Base-by-base conservation (phyloP, 2,329 filamentous ascomycete species). In the Lecanicillium sp. region DNA sequence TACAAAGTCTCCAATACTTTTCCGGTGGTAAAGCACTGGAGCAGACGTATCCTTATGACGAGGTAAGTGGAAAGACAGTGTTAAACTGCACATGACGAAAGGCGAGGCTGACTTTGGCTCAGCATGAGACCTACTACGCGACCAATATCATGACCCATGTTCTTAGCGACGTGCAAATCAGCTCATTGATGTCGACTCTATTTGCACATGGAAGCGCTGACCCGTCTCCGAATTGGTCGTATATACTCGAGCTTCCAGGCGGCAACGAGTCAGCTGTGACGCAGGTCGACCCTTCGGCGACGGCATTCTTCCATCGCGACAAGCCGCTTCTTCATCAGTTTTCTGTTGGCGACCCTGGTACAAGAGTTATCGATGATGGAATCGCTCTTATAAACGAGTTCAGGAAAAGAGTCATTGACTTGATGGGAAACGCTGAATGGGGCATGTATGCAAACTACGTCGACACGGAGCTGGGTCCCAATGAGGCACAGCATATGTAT, bases 401-500 rank as follows among this genome's bases (percentile, higher is more conserved):
- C 50, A 62, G 65, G 44, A 54, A 60, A 9, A 58, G 54, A 5
- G 54, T 66, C 35, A 58, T 54, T 20, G 49, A 55, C 11, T 52
- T 50, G n/a, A 56, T 64, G 53, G 52, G 55, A 11, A 47, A 58
- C 27, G 59, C 55, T 2, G 47, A 56, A 7, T 71, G 68, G 53
- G 68, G 66, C 14, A 67, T 66, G 41, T 76, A 75, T 45, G 57
- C 68, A 46, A 75, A 75, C 57, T 76, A 75, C 37, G 64, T 70
- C 4, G 72, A 76, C 47, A 62, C 70, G 0, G 61, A 56, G 31
- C 57, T 73, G 41, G 58, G 60, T 49, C 58, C 62, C n/a, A 58
- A 58, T 2, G 59, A 59, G n/a, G 72, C 72, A 3, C 65, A 71
- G 45, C 51, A 65, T 42, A 51, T 69, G 45, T 74, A 75, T 53